Base-by-base conservation (phyloP, 305 asterid species). In the Withania somnifera region DNA sequence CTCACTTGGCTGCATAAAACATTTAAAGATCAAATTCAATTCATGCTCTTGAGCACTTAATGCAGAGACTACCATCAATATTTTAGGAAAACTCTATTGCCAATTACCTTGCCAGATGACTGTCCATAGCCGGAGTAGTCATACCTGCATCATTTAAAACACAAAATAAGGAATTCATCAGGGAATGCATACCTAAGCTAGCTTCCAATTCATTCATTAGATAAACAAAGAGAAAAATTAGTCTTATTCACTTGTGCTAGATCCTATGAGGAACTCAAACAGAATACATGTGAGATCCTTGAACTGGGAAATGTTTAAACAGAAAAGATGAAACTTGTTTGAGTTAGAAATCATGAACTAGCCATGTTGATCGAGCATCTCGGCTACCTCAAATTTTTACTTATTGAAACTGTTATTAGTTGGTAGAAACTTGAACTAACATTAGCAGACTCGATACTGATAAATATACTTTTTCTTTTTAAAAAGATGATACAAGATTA, bases 81-180 rank as follows among this genome's bases (percentile, higher is more conserved):
- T 28, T 73, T 47, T 71, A 69, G 80, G 57, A 68, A 54, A 68
- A 26, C 10, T 45, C 19, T 79, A 80, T 56, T 77, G 15, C 76
- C 50, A 30, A 64, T 84, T 87, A 94, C 99, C 99, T 95, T 95
- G 84, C 99, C 99, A 38, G 98, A 86, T 81, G 99, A 95, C 83
- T 90, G 99, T 17, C 99, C 99, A 83, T 95, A 95, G 69, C 99
- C 99, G 24, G 99, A 95, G 90, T 95, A 95, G 84, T 95, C 98
- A 75, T 95, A 95, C 89, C 99, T 95, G 92, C 85, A 86, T 79
- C 64, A n/a, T 69, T 71, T 22, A 47, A 50, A 82, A 85, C 57
- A 84, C 3, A 76, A 17, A 79, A 68, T 78, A 84, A 69, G 56
- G 56, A 20, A 22, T 42, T 69, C 7, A 76, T 51, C 1, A 76